Evolutionary conservation across 1,284 basidiomycete species (phyloP).

Genomic region (Irpex lacteus): DNA sequence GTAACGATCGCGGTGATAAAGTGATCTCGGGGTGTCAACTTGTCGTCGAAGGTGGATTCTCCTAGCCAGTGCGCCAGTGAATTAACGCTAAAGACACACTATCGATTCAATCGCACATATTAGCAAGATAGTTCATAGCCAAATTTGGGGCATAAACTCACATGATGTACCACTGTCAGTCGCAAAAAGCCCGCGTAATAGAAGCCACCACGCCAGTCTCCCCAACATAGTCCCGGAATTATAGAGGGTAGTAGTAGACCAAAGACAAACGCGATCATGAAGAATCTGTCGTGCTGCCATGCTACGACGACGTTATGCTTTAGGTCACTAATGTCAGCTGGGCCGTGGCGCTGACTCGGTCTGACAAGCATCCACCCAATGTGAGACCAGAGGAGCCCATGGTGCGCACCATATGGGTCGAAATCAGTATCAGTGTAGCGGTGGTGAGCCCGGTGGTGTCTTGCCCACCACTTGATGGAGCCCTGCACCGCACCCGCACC

Average conservation of each 20-base stretch:
- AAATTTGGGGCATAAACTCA: constrained; percentile 33
- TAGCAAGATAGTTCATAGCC: neutral
- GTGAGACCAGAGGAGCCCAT: constrained; percentile 75
- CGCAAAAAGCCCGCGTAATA: constrained; percentile 77
- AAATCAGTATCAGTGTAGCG: constrained; percentile 88
- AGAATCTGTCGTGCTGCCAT: constrained; percentile 82
- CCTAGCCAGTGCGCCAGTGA: constrained; percentile 91
- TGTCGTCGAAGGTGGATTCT: constrained; percentile 85
- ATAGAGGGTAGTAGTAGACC: constrained; percentile 72
- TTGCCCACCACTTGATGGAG: constrained; percentile 89
- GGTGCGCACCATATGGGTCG: constrained; percentile 85
- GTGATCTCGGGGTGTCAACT: constrained; percentile 79
- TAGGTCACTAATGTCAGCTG: constrained; percentile 79
- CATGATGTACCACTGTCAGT: constrained; percentile 75
- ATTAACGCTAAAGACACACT: constrained; percentile 91
- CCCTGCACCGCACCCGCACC: constrained; percentile 90
- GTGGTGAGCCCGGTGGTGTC: constrained; percentile 87
- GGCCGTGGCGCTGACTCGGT: constrained; percentile 72
- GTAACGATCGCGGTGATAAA: constrained; percentile 83
- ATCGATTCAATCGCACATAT: neutral
- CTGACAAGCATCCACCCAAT: constrained; percentile 90
- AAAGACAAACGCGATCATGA: constrained; percentile 41
- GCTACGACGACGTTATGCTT: constrained; percentile 69
- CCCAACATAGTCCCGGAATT: constrained; percentile 76
- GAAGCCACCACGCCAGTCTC: constrained; percentile 79